Conservation (phyloP, 2,329 filamentous ascomycete genomes). For the Nakataea oryzae region DNA sequence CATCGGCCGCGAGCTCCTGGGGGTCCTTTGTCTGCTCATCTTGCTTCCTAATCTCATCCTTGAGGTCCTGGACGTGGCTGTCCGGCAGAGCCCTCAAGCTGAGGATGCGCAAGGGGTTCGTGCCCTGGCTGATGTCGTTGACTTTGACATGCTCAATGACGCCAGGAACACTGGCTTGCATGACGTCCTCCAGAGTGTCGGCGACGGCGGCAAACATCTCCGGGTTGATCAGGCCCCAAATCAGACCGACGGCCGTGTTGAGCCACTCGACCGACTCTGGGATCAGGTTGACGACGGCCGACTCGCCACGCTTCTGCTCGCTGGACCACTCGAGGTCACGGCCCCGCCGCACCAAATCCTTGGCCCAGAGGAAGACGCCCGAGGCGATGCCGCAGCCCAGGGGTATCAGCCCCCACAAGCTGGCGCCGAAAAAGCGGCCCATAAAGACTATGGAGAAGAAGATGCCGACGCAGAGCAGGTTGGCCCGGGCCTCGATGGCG, state of each 20-base stretch:
- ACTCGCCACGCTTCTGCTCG: conserved; percentile 76
- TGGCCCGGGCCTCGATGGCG: conserved; percentile 64
- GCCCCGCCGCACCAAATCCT: conserved; percentile 74
- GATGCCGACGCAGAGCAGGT: conserved; percentile 58
- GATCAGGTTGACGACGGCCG: conserved; percentile 77
- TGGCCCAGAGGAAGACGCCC: conserved; percentile 81
- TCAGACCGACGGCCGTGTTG: conserved; percentile 73
- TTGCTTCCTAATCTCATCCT: conserved; percentile 67
- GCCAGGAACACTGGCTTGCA: conserved; percentile 88
- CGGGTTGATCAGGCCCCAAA: conserved; percentile 89
- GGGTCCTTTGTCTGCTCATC: conserved; percentile 76
- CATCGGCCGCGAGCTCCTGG: conserved; percentile 77
- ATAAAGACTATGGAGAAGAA: conserved; percentile 65
- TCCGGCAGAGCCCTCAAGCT: conserved; percentile 82
- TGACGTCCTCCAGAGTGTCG: conserved; percentile 91
- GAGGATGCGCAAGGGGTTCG: conserved; percentile 78
- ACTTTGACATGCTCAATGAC: conserved; percentile 92
- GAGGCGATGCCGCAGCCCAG: conserved; percentile 61
- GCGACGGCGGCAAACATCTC: conserved; percentile 89
- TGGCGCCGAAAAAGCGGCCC: conserved; percentile 70
- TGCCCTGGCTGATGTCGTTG: conserved; percentile 89
- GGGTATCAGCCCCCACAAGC: conserved; percentile 65
- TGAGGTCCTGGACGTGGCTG: conserved; percentile 68
- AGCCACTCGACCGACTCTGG: conserved; percentile 95
- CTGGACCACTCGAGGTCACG: conserved; percentile 79